phyloP scores from a whole-genome alignment of 257 asterid species.

The Solanum sitiens region DNA sequence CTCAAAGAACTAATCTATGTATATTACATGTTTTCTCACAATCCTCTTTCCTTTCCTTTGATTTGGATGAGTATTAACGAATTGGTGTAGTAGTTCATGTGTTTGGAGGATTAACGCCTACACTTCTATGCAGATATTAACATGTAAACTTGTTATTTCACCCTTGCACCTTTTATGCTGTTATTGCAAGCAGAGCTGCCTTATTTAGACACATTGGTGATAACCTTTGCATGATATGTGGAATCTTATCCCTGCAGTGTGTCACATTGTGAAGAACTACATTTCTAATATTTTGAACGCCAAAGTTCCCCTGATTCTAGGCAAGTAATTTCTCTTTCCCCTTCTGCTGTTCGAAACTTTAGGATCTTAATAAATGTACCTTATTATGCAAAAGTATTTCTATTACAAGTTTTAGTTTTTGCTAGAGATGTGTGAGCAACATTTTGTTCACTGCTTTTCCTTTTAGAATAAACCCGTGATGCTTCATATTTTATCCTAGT shows the following conservation, averaged over 20 bases:
- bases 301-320: constrained; percentile 80
- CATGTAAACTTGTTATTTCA: neutral
- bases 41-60: neutral
- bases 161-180: neutral
- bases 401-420: neutral
- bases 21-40: neutral
- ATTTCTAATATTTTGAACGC: constrained; percentile 49
- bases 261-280: constrained; percentile 86
- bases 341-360: neutral
- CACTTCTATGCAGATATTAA: neutral
- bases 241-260: constrained; percentile 36
- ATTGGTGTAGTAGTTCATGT: neutral
- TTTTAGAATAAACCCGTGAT: neutral
- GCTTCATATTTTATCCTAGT: neutral
- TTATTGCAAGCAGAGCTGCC: neutral
- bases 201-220: neutral
- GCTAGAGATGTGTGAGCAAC: neutral
- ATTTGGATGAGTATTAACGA: neutral
- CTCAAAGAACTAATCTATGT: neutral
- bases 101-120: neutral
- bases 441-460: neutral
- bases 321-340: constrained; percentile 17
- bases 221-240: constrained; percentile 1
- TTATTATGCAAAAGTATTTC: neutral
- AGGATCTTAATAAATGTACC: neutral